Evolutionary conservation across 1,284 basidiomycete genomes (phyloP).

Genomic region (Stereum hirsutum): DNA sequence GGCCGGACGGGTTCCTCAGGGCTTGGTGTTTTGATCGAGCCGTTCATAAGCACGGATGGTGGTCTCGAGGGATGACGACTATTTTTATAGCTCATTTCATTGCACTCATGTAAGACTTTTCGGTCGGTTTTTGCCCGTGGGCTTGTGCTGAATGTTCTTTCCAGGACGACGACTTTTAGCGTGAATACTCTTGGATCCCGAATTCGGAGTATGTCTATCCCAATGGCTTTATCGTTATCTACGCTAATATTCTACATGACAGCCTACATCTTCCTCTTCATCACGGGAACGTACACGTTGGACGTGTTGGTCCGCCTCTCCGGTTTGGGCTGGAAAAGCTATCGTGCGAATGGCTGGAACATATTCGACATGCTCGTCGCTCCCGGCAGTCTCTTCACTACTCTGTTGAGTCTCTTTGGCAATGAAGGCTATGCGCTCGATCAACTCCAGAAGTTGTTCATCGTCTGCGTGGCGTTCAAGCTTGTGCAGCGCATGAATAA

Average conservation of each 20-base stretch:
- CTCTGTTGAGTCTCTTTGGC: constrained; percentile 64
- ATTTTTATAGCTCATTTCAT: constrained; percentile 84
- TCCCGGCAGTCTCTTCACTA: constrained; percentile 79
- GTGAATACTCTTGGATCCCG: constrained; percentile 39
- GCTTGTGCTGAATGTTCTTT: constrained; percentile 8
- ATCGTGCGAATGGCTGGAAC: constrained; percentile 87
- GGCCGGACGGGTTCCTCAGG: constrained; percentile 48
- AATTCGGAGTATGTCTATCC: constrained; percentile 50
- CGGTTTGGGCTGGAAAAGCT: constrained; percentile 83
- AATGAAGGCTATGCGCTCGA: constrained; percentile 39
- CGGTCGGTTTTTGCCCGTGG: neutral
- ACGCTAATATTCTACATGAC: too few species aligned
- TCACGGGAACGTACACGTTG: constrained; percentile 69
- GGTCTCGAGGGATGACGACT: constrained; percentile 78
- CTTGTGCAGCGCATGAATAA: constrained; percentile 85
- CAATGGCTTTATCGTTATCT: too few species aligned
- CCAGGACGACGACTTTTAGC: neutral
- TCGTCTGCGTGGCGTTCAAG: constrained; percentile 92
- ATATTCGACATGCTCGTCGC: constrained; percentile 85
- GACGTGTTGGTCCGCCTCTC: constrained; percentile 76
- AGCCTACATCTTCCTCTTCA: constrained; percentile 75
- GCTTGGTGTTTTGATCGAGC: constrained; percentile 93
- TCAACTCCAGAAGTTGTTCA: constrained; percentile 91
- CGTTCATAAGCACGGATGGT: constrained; percentile 90
- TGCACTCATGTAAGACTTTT: constrained; percentile 58